Conservation (phyloP, 805 yeast genomes). For the Isabelozyma rhagii region DNA sequence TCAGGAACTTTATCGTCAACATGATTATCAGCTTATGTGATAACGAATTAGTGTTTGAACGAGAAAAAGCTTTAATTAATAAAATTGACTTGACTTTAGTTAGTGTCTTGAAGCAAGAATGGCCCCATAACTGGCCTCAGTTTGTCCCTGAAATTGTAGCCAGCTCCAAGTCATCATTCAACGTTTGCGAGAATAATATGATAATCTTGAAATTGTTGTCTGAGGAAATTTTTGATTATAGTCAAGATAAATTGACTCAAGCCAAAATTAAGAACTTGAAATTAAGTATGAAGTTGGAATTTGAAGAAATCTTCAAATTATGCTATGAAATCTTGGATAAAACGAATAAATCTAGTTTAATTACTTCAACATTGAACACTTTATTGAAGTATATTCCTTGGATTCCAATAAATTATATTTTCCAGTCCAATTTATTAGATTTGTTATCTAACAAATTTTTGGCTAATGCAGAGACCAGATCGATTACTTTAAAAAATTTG, state of each 20-base stretch:
- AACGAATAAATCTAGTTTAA: slow-evolving; percentile 78
- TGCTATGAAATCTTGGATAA: slow-evolving; percentile 93
- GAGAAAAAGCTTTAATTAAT: slow-evolving; percentile 80
- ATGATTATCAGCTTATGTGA: slow-evolving; percentile 92
- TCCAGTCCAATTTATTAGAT: slow-evolving; percentile 78
- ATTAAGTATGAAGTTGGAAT: slow-evolving; percentile 81
- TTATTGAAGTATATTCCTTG: slow-evolving; percentile 85
- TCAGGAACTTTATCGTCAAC: slow-evolving; percentile 87
- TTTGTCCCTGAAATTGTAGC: slow-evolving; percentile 90
- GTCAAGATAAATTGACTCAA: slow-evolving; percentile 96
- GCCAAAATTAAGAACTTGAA: slow-evolving; percentile 86
- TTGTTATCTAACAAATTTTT: slow-evolving; percentile 74
- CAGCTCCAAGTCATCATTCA: slow-evolving; percentile 79
- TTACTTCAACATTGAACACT: slow-evolving; percentile 80
- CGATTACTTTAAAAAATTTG: slow-evolving; percentile 83
- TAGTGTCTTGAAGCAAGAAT: slow-evolving; percentile 92
- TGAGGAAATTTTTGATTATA: slow-evolving; percentile 94
- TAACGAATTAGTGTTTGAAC: slow-evolving; percentile 65
- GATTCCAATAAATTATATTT: slow-evolving; percentile 89
- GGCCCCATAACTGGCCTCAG: slow-evolving; percentile 99
- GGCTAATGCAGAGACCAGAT: slow-evolving; percentile 73
- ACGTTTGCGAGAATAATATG: slow-evolving; percentile 98
- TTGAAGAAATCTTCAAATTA: slow-evolving; percentile 86
- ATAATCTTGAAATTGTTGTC: slow-evolving; percentile 80
- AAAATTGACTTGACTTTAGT: slow-evolving; percentile 93